These are phyloP conservation scores for Toxicodendron radicans DNA, from an alignment of 345 rosid genomes.

Conservation along the genomic window DNA sequence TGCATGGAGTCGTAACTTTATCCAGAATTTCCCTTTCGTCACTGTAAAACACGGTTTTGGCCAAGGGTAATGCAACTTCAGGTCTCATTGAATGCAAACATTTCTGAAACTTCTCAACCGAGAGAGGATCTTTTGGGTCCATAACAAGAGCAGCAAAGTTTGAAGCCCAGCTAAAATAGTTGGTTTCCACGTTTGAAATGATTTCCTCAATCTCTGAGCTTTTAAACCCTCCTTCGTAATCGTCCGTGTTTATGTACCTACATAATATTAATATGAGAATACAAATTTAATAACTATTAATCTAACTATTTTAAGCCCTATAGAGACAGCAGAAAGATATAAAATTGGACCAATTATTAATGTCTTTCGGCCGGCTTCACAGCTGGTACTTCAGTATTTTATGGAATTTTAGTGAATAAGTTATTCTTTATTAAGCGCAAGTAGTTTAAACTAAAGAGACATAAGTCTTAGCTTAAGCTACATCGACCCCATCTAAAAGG, in stretches of 20 bases:
- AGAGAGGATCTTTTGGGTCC: constrained; percentile 42
- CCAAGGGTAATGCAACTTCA: constrained; percentile 56
- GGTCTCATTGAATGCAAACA: constrained; percentile 50
- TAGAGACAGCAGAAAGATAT: too few species aligned
- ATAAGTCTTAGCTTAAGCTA: background rate
- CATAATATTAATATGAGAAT: background rate
- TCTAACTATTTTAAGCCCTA: too few species aligned
- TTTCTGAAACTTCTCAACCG: constrained; percentile 30
- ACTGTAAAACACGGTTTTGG: constrained; percentile 55
- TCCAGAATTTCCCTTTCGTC: constrained; percentile 55
- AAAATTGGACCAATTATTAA: background rate
- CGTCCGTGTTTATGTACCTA: constrained; percentile 60
- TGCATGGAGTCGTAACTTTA: constrained; percentile 55
- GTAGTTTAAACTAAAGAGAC: too few species aligned
- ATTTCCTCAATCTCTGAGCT: constrained; percentile 38
- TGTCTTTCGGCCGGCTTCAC: background rate
- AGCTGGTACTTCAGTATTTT: background rate
- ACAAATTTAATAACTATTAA: background rate
- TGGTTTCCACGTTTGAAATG: constrained; percentile 45
- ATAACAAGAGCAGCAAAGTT: constrained; percentile 43
- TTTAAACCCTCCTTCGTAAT: constrained; percentile 64
- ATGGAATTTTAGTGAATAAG: too few species aligned
- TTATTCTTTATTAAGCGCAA: too few species aligned
- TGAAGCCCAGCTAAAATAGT: constrained; percentile 50
- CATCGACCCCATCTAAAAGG: background rate